phyloP scores from a whole-genome alignment of 768 basidiomycete genomes.

The Coprinellus aureogranulatus region DNA sequence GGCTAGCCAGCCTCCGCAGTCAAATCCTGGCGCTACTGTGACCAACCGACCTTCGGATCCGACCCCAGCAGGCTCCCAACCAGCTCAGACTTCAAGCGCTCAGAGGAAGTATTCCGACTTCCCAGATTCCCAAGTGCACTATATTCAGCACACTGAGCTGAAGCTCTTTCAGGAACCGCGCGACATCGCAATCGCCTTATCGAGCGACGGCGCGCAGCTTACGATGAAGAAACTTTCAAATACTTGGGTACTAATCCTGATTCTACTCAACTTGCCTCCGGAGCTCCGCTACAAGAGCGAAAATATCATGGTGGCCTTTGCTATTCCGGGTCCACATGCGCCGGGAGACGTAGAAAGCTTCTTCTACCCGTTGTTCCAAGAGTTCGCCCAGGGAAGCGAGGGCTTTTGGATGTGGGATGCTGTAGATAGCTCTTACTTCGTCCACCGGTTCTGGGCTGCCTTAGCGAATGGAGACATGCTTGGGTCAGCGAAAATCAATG shows the following conservation, averaged over 20 bases:
- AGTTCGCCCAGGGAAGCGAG: slow-evolving; percentile 23
- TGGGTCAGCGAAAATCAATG: slow-evolving; percentile 30
- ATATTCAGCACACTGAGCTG: slow-evolving; percentile 11
- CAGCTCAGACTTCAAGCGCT: too few relatives aligned
- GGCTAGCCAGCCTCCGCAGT: too few relatives aligned
- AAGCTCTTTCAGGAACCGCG: slow-evolving; percentile 18
- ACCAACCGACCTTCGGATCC: too few relatives aligned
- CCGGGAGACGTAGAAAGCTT: slow-evolving; percentile 24
- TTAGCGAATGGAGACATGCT: slow-evolving; percentile 29
- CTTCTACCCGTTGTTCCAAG: slow-evolving; percentile 24
- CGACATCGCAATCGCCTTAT: slow-evolving; percentile 34
- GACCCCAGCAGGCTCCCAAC: too few relatives aligned
- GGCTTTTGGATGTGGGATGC: slow-evolving; percentile 35
- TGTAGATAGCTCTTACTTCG: slow-evolving; percentile 20
- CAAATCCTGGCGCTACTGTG: too few relatives aligned
- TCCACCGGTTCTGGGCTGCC: slow-evolving; percentile 15
- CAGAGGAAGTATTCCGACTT: slow-evolving; percentile 17
- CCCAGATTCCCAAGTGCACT: slow-evolving; percentile 15
- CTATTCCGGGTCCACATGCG: slow-evolving; percentile 27
- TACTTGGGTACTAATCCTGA: slow-evolving; percentile 41
- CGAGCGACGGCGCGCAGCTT: slow-evolving; percentile 41
- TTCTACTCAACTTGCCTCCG: slow-evolving; percentile 29
- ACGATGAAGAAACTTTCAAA: slow-evolving; percentile 41
- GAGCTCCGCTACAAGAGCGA: slow-evolving; percentile 19
- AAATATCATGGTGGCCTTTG: slow-evolving; percentile 21